Evolutionary conservation across 768 basidiomycete species (phyloP), one percentile per base, ranked within the genome.

Genomic region (Clitopilus passeckerianus): DNA sequence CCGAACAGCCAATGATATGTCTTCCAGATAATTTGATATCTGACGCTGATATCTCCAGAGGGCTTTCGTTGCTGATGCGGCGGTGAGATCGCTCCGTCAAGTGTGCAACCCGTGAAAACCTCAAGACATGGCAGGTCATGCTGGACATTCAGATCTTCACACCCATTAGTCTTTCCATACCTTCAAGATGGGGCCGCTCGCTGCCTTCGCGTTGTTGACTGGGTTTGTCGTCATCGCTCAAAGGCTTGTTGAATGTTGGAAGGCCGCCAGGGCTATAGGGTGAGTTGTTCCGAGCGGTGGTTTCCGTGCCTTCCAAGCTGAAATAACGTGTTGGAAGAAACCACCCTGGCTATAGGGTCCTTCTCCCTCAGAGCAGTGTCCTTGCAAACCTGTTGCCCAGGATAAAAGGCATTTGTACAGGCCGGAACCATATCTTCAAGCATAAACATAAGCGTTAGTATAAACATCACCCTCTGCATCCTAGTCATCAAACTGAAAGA

Each of bases 341-440:
- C 57, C 69, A 70, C 53, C 72, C 74, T 18, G 75, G 75, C 2
- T 67, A 68, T 53, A 69, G 72, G 18, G 66, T 67, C 20, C 46
- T 75, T 15, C 59, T 77, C 15, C 62, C 67, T 5, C 64, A 67
- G 43, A 43, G 57, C 6, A 65, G 64, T 33, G 44, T 70, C 24
- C 23, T 72, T 18, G 65, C 63, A 15, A 68, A 71, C 23, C 54
- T 72, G 30, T 55, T 75, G 18, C 69, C 72, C 23, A 67, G 59
- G 18, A 72, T 67, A 8, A 64, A 64, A 54, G 68, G 70, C 8
- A 63, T 77, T 33, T 64, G 66, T n/a, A 61, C 66, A 15, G 74
- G 75, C 5, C 57, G 61, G n/a, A 75, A 74, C 52, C 58, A 61
- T 16, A 22, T 71, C 1, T 74, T 75, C 54, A 46, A 63, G 33